Evolutionary conservation across 768 basidiomycete species (phyloP).

Genomic region (Multifurca ochricompacta): DNA sequence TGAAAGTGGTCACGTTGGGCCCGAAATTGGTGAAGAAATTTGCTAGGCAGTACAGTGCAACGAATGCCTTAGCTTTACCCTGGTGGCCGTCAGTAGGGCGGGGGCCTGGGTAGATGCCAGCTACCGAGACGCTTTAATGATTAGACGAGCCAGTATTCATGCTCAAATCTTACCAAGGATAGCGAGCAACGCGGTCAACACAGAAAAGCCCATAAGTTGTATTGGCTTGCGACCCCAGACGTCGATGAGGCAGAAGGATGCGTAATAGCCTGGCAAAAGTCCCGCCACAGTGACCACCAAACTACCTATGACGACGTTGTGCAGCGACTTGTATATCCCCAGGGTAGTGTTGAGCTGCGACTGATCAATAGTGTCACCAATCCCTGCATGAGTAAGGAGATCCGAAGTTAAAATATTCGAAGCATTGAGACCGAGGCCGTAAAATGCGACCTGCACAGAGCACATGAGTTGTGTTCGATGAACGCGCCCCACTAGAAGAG

Average conservation of each 20-base stretch:
- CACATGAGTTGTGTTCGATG: not conserved
- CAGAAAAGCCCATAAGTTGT: constrained; percentile 66
- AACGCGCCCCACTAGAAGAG: not conserved
- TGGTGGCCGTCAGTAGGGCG: constrained; percentile 30
- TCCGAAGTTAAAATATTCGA: constrained; percentile 60
- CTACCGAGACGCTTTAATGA: constrained; percentile 21
- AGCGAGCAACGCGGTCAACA: constrained; percentile 58
- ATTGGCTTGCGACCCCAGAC: constrained; percentile 75
- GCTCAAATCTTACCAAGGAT: constrained; percentile 48
- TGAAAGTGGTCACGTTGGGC: constrained; percentile 38
- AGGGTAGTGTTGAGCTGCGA: constrained; percentile 28
- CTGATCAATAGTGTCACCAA: constrained; percentile 38
- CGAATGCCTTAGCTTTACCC: constrained; percentile 28
- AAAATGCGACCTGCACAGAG: constrained; percentile 62
- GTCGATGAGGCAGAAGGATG: constrained; percentile 58
- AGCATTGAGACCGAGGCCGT: constrained; percentile 81
- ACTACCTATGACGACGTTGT: constrained; percentile 65
- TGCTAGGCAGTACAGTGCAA: constrained; percentile 33
- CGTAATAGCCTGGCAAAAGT: constrained; percentile 75
- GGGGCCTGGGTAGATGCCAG: constrained; percentile 8
- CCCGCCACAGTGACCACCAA: constrained; percentile 70
- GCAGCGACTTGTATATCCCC: constrained; percentile 42
- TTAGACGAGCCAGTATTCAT: constrained; percentile 24
- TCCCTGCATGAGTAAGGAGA: constrained; percentile 36
- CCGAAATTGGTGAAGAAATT: constrained; percentile 40